These are phyloP conservation scores for Ephemerocybe angulata DNA, from an alignment of 768 basidiomycete genomes.

Conservation along the genomic window DNA sequence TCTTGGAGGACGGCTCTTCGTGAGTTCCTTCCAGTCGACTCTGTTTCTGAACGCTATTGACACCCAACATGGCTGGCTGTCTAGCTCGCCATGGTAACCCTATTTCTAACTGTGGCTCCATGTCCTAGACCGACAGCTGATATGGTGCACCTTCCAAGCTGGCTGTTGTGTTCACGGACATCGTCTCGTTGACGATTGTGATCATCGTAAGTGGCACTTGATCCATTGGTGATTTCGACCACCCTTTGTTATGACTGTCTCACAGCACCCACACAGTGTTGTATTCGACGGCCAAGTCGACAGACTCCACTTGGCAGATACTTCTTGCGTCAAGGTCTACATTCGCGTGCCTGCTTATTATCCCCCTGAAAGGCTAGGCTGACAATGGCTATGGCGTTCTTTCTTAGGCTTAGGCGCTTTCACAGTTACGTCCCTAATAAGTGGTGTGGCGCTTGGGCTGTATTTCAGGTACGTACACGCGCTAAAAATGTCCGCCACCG, in stretches of 20 bases:
- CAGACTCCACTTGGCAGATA: slow-evolving; percentile 27
- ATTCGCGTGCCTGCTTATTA: not conserved
- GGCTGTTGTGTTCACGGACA: slow-evolving; percentile 35
- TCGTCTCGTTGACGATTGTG: slow-evolving; percentile 33
- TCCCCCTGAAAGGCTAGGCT: not conserved
- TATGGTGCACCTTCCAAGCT: slow-evolving; percentile 19
- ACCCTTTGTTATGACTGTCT: not conserved
- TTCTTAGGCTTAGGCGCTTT: slow-evolving; percentile 33
- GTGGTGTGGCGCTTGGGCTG: slow-evolving; percentile 24
- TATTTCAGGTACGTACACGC: slow-evolving; percentile 31
- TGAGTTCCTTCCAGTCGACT: slow-evolving; percentile 19
- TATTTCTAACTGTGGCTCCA: slow-evolving; percentile 14
- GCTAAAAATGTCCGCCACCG: not conserved
- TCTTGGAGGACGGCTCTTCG: slow-evolving; percentile 31
- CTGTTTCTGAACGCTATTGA: not conserved
- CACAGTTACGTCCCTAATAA: slow-evolving; percentile 26
- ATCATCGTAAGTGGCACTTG: slow-evolving; percentile 24
- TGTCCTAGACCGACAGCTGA: slow-evolving; percentile 1
- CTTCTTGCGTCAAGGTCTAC: slow-evolving; percentile 35
- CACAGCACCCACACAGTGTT: slow-evolving; percentile 23
- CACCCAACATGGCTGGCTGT: slow-evolving; percentile 2
- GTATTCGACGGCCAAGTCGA: slow-evolving; percentile 12
- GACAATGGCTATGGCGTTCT: not conserved
- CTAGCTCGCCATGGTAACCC: slow-evolving; percentile 15
- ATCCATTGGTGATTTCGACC: not conserved